phyloP scores from a whole-genome alignment of 805 yeast species.

The Teunomyces barrocoloradensis region DNA sequence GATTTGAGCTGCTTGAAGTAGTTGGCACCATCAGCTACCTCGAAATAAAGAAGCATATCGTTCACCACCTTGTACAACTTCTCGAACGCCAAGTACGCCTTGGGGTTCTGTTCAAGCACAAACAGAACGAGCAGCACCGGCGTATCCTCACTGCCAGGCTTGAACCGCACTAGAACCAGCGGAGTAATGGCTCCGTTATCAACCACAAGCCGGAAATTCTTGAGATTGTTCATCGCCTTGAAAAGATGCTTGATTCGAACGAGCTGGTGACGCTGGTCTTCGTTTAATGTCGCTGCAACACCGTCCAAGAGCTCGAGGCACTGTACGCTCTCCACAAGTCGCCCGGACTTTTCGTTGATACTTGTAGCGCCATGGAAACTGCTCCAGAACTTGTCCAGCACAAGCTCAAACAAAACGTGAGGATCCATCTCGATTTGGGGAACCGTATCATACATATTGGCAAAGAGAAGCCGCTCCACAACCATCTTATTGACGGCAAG shows the following conservation, averaged over 20 bases:
- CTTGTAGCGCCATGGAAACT: constrained; percentile 26
- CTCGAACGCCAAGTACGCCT: constrained; percentile 45
- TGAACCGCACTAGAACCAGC: constrained; percentile 3
- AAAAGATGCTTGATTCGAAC: constrained; percentile 31
- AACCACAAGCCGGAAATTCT: constrained; percentile 32
- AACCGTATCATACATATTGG: constrained; percentile 24
- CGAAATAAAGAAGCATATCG: constrained; percentile 41
- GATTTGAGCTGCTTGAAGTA: constrained; percentile 35
- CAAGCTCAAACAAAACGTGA: constrained; percentile 14
- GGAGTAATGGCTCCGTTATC: constrained; percentile 9
- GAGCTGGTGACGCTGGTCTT: constrained; percentile 6
- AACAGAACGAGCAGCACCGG: constrained; percentile 38
- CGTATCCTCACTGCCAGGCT: constrained; percentile 8
- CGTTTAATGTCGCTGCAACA: constrained; percentile 2
- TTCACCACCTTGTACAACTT: constrained; percentile 40
- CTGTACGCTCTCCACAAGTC: constrained; percentile 20
- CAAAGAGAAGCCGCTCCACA: constrained; percentile 26
- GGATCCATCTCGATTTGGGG: constrained; percentile 6
- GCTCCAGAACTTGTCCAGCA: constrained; percentile 33
- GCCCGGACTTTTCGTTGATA: constrained; percentile 34
- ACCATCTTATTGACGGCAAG: constrained; percentile 20
- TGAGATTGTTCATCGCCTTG: constrained; percentile 33
- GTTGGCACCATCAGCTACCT: constrained; percentile 13
- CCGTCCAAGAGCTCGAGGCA: constrained; percentile 28
- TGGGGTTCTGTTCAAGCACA: constrained; percentile 53